These are phyloP conservation scores for Babesia sp. DNA, from an alignment of 169 alveolate species.

Conservation along the genomic window DNA sequence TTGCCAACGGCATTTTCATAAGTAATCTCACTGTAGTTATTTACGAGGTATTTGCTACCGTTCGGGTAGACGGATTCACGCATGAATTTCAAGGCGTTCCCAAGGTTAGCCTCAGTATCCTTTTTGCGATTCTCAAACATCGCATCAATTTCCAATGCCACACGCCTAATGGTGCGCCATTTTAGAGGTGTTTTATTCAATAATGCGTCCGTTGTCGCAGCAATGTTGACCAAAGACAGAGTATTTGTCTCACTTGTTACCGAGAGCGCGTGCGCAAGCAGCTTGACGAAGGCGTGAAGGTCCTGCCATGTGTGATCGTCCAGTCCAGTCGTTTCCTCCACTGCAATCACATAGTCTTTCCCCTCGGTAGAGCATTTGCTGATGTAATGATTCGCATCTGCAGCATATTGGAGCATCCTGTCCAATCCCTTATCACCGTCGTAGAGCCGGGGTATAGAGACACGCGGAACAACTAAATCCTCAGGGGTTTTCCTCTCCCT, in stretches of 20 bases:
- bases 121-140: constrained; percentile 23
- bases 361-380: not conserved
- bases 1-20: constrained; percentile 1
- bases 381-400: constrained; percentile 6
- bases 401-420: constrained; percentile 2
- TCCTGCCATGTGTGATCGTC: constrained; percentile 1
- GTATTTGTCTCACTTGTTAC: constrained; percentile 14
- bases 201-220: not conserved
- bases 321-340: not conserved
- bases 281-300: constrained; percentile 13
- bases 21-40: not conserved
- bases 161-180: not conserved
- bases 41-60: not conserved
- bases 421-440: constrained; percentile 12
- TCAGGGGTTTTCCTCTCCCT: not conserved
- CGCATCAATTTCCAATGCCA: constrained; percentile 13
- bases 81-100: constrained; percentile 42
- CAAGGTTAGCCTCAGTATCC: constrained; percentile 25
- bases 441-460: constrained; percentile 4
- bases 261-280: constrained; percentile 32
- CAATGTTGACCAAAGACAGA: constrained; percentile 27
- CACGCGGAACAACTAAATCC: not conserved
- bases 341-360: constrained; percentile 17
- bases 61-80: constrained; percentile 27
- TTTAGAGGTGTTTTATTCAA: not conserved